Percentiles rank a stretch among this genome's conserved stretches.
These are phyloP conservation scores for Pleurotus ostreatus DNA, from an alignment of 768 basidiomycete species.

Conservation along the genomic window DNA sequence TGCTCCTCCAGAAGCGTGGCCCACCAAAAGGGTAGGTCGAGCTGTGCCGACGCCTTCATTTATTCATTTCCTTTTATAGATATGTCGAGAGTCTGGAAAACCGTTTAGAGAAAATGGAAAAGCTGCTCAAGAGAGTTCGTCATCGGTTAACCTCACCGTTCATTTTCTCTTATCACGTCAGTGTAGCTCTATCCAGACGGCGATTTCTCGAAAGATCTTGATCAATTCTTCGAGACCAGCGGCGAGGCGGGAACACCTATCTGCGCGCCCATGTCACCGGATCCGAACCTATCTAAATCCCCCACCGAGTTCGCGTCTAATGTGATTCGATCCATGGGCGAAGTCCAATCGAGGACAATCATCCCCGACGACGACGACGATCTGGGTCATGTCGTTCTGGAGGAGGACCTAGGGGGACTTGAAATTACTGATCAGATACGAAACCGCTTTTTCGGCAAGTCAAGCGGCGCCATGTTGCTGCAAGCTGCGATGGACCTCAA, in stretches of 20 bases:
- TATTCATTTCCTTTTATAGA: constrained; percentile 23
- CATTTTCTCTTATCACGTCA: constrained; percentile 8
- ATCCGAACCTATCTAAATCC: neutral
- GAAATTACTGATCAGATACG: constrained; percentile 30
- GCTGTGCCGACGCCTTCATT: neutral
- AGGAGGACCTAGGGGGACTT: constrained; percentile 29
- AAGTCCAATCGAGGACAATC: neutral
- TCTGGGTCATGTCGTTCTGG: constrained; percentile 21
- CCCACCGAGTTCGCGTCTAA: neutral
- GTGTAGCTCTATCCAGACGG: constrained; percentile 52
- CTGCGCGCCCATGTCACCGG: neutral
- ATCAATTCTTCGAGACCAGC: constrained; percentile 16
- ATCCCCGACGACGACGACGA: constrained; percentile 26
- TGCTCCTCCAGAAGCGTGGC: constrained; percentile 41
- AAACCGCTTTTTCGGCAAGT: constrained; percentile 46
- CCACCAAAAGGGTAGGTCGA: constrained; percentile 54
- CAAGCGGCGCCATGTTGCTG: constrained; percentile 49
- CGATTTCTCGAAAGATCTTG: constrained; percentile 58
- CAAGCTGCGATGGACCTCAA: constrained; percentile 56
- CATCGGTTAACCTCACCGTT: neutral
- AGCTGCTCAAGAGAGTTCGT: constrained; percentile 48
- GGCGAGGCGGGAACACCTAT: neutral
- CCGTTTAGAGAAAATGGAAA: constrained; percentile 63
- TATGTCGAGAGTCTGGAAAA: constrained; percentile 62
- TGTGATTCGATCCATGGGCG: neutral